Evolutionary conservation across 169 alveolate species (phyloP).

Genomic region (Fabrea salina): DNA sequence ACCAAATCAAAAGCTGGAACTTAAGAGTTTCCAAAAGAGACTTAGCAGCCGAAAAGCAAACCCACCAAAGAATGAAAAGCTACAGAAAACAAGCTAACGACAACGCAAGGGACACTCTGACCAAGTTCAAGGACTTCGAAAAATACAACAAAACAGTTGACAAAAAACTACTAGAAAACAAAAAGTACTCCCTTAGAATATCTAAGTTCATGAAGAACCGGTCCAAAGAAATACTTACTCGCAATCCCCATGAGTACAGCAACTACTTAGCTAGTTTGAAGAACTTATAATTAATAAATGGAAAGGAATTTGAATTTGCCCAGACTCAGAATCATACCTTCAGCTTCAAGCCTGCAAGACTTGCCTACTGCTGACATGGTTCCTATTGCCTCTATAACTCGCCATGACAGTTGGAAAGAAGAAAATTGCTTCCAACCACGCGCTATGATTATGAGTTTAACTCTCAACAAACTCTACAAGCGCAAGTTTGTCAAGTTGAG

Average conservation of each 20-base stretch:
- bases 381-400: too few relatives aligned
- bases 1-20: constrained; percentile 46
- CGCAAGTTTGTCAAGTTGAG: too few relatives aligned
- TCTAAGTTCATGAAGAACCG: neutral
- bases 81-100: neutral
- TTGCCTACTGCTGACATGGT: too few relatives aligned
- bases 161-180: neutral
- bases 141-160: neutral
- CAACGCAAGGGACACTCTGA: neutral
- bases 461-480: too few relatives aligned
- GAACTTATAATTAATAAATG: too few relatives aligned
- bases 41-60: neutral
- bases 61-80: neutral
- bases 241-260: constrained; percentile 12
- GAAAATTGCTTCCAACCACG: too few relatives aligned
- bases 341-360: too few relatives aligned
- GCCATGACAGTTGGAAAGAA: too few relatives aligned
- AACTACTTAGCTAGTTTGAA: neutral
- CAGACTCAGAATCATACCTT: too few relatives aligned
- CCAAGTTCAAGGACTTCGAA: neutral
- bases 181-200: neutral
- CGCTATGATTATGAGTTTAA: too few relatives aligned
- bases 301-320: too few relatives aligned
- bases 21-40: constrained; percentile 40
- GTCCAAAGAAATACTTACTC: neutral